Base-by-base conservation (phyloP, 345 rosid genomes). In the Dipteronia sinensis region DNA sequence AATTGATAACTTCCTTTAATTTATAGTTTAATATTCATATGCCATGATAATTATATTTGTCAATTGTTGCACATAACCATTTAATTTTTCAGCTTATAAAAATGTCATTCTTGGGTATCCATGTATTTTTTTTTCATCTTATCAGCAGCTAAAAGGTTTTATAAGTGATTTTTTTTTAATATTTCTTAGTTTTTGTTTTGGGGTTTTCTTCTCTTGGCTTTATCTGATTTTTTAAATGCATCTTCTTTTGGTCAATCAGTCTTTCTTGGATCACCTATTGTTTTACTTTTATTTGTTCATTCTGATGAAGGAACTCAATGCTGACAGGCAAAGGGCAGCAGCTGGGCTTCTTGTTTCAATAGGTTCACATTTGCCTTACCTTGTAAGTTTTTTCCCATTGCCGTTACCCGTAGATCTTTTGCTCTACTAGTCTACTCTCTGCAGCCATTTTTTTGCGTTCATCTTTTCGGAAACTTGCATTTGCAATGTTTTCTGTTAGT, bases 311-410 rank as follows among this genome's bases (percentile, higher is more conserved):
- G 99, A 93, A 79, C 84, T 95, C 59, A 89, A 90, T 83, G 83
- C 95, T 73, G 97, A 93, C 72, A 93, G 99, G 99, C 98, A 93
- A 87, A 90, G 93, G 78, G 94, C 95, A 76, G 99, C 94, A 61
- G 84, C 98, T 80, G 85, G 89, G 65, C 83, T 95, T 19, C 97
- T 95, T 77, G 99, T 92, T 80, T 87, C 99, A 34, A 95, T 95
- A 79, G 98, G 99, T 74, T 84, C 81, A 25, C 98, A 92, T 83
- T 85, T 95, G 80, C 98, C 99, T 67, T 98, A 95, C 87, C 97
- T 95, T 49, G 99, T 95, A 88, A 87, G 98, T 85, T 69, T 63
- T 51, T n/a, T 74, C 42, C 42, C 25, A 0, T 63, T 46, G 19
- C 25, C 64, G 8, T n/a, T n/a, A n/a, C n/a, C n/a, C n/a, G n/a